These are phyloP conservation scores for Rhododendron vialii DNA, from an alignment of 148 eudicot species.

Conservation along the genomic window DNA sequence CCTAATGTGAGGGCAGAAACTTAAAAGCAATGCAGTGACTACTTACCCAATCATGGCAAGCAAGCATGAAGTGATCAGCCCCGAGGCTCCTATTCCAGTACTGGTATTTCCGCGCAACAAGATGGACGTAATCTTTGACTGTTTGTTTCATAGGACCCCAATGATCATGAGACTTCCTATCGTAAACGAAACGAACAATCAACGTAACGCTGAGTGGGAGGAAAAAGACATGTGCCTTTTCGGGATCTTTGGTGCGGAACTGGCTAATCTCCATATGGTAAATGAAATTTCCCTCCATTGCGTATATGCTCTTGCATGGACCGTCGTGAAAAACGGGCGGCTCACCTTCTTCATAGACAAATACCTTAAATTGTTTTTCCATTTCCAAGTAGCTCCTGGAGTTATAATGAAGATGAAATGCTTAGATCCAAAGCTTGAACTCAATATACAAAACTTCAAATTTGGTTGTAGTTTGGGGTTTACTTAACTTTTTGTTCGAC, in stretches of 20 bases:
- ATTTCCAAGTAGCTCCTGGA: slow-evolving; percentile 79
- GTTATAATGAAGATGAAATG: not conserved
- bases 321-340: slow-evolving; percentile 72
- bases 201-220: slow-evolving; percentile 57
- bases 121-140: slow-evolving; percentile 39
- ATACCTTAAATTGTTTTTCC: slow-evolving; percentile 66
- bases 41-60: slow-evolving; percentile 86
- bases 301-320: slow-evolving; percentile 58
- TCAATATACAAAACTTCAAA: not conserved
- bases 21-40: not conserved
- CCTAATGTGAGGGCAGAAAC: not conserved
- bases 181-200: slow-evolving; percentile 45
- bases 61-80: slow-evolving; percentile 79
- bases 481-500: not conserved
- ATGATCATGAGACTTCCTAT: slow-evolving; percentile 29
- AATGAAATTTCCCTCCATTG: slow-evolving; percentile 73
- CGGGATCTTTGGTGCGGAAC: slow-evolving; percentile 55
- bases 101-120: slow-evolving; percentile 45
- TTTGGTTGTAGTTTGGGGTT: not conserved
- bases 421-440: not conserved
- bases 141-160: slow-evolving; percentile 48
- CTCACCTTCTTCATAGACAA: slow-evolving; percentile 68
- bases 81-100: slow-evolving; percentile 75
- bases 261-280: slow-evolving; percentile 43
- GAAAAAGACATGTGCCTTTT: slow-evolving; percentile 59